A percentile compares a stretch with the other conserved stretches of the same genome.
Evolutionary conservation across 2,329 filamentous ascomycete species (phyloP).

Genomic region (Aspergillus sp.): DNA sequence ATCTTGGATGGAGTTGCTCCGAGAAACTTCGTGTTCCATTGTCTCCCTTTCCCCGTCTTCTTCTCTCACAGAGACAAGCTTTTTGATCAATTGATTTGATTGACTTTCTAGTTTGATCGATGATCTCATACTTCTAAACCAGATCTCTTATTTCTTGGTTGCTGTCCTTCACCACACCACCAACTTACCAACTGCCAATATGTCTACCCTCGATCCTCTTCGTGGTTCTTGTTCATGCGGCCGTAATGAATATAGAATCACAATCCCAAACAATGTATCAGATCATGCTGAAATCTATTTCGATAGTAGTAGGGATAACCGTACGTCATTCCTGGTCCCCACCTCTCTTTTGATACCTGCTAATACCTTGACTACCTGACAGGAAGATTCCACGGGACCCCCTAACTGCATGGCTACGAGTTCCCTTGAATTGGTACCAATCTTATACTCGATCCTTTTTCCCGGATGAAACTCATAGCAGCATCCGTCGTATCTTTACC

Average conservation of each 20-base stretch:
- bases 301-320: slow-evolving; percentile 63
- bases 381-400: slow-evolving; percentile 64
- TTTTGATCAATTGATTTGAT: slow-evolving; percentile 9
- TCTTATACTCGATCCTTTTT: slow-evolving; percentile 71
- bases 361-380: slow-evolving; percentile 2
- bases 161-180: not conserved
- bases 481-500: slow-evolving; percentile 65
- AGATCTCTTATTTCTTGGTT: not conserved
- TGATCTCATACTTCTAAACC: slow-evolving; percentile 5
- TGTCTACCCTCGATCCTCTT: slow-evolving; percentile 46
- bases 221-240: slow-evolving; percentile 80
- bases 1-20: not conserved
- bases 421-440: slow-evolving; percentile 76
- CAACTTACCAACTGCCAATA: slow-evolving; percentile 1
- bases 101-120: not conserved
- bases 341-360: not conserved
- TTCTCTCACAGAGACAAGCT: not conserved
- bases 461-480: slow-evolving; percentile 66
- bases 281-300: slow-evolving; percentile 67
- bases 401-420: slow-evolving; percentile 74
- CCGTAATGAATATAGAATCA: slow-evolving; percentile 74
- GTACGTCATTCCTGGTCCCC: slow-evolving; percentile 51
- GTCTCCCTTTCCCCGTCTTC: not conserved
- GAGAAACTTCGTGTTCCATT: not conserved
- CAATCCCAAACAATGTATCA: slow-evolving; percentile 57